phyloP scores from a whole-genome alignment of 1,139 yeast species.

The Zygosaccharomyces sapae region DNA sequence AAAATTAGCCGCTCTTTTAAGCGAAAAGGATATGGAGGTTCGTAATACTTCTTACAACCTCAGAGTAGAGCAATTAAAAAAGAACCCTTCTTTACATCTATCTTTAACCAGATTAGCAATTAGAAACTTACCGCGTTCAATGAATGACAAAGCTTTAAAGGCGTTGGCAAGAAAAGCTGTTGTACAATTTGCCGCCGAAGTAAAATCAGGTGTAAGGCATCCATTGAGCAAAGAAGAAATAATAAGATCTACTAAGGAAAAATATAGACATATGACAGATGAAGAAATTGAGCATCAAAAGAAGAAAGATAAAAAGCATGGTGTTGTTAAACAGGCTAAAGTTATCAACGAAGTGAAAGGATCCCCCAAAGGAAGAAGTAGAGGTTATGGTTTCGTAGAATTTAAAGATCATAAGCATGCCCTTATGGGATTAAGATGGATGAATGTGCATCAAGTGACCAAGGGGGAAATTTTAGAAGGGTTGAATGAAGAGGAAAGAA shows the following conservation, averaged over 20 bases:
- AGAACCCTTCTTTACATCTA: conserved; percentile 85
- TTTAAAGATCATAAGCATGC: conserved; percentile 91
- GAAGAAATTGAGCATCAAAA: conserved; percentile 43
- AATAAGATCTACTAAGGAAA: conserved; percentile 67
- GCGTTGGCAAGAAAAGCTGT: conserved; percentile 93
- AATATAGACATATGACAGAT: conserved; percentile 45
- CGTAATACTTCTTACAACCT: conserved; percentile 84
- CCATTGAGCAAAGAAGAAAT: conserved; percentile 88
- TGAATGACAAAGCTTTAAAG: conserved; percentile 83
- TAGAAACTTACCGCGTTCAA: conserved; percentile 87
- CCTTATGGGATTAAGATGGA: conserved; percentile 94
- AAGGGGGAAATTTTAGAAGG: conserved; percentile 69
- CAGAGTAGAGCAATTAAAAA: conserved; percentile 84
- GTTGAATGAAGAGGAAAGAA: conserved; percentile 62
- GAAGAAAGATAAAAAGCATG: conserved; percentile 69
- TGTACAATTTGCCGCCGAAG: conserved; percentile 93
- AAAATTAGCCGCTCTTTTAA: conserved; percentile 64
- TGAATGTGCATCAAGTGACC: conserved; percentile 86
- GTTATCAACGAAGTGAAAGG: conserved; percentile 89
- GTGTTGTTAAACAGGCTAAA: conserved; percentile 91
- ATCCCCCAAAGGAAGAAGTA: conserved; percentile 78
- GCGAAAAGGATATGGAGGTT: conserved; percentile 74
- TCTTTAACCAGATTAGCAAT: conserved; percentile 92
- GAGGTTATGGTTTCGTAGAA: conserved; percentile 96
- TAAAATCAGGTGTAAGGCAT: conserved; percentile 67